A percentile compares a stretch with the other conserved stretches of the same genome.
Evolutionary conservation across 1,284 basidiomycete genomes (phyloP).

Genomic region (Flammula alnicola): DNA sequence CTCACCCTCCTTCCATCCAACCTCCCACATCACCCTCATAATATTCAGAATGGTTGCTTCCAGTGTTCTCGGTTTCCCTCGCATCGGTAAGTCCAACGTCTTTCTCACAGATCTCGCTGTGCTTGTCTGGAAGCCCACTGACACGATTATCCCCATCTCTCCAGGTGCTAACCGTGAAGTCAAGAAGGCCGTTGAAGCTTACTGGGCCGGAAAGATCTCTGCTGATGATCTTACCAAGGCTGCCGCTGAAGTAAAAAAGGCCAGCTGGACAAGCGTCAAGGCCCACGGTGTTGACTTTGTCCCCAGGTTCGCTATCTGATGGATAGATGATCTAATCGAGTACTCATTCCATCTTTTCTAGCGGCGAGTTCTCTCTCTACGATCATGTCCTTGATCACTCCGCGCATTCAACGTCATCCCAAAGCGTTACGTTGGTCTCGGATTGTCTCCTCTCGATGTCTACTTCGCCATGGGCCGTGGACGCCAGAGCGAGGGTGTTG

Average conservation of each 20-base stretch:
- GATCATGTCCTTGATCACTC: conserved; percentile 99
- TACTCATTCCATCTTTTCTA: conserved; percentile 38
- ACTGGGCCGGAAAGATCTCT: conserved; percentile 95
- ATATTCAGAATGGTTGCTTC: conserved; percentile 68
- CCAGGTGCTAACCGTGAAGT: conserved; percentile 93
- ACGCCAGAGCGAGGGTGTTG: conserved; percentile 92
- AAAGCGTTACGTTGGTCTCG: conserved; percentile 89
- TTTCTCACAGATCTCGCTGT: neutral
- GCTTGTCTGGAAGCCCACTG: conserved; percentile 14
- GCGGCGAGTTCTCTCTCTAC: conserved; percentile 98
- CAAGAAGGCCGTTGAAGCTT: conserved; percentile 98
- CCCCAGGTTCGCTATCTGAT: conserved; percentile 71
- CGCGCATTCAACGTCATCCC: conserved; percentile 97
- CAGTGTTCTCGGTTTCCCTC: conserved; percentile 96
- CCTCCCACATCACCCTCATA: conserved; percentile 32
- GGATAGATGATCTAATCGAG: conserved; percentile 29
- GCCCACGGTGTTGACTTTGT: conserved; percentile 88
- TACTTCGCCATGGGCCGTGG: conserved; percentile 99
- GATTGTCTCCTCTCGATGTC: conserved; percentile 90
- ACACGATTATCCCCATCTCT: conserved; percentile 11
- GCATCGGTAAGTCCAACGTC: conserved; percentile 73
- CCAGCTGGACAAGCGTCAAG: conserved; percentile 91
- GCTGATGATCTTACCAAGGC: conserved; percentile 90
- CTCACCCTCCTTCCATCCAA: conserved; percentile 32
- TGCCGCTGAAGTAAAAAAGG: conserved; percentile 89